Evolutionary conservation across 441 rosid species (phyloP), one percentile per base, ranked within the genome.

Genomic region (Adansonia gregorii): DNA sequence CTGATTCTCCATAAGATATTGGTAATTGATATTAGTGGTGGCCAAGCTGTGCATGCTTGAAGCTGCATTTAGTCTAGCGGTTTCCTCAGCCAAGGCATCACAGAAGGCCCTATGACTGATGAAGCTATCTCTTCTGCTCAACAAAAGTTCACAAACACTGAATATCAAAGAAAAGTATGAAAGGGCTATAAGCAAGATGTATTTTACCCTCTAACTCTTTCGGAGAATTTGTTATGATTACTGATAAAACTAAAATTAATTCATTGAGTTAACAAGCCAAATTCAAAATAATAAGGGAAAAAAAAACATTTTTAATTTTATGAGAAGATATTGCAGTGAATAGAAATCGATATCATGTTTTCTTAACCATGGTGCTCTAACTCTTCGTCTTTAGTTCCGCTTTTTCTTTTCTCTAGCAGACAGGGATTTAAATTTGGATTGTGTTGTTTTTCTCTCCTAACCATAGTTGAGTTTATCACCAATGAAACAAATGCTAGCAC

Each of bases 31-130:
- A 58, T 74, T 71, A 24, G 58, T 74, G 22, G 85, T 72, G 24
- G 84, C 81, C 3, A 85, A 79, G 78, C 74, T 79, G 74, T 73
- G 80, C 60, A 90, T 71, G 78, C 64, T 84, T 27, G 97, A 76
- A 74, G 86, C 86, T 73, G 94, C 97, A 77, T 84, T 93, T 75
- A 95, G 79, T 72, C 95, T 92, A 1, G 97, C 97, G 12, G 98
- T 90, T 85, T 93, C 98, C 85, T 95, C 96, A 0, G 98, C 99
- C 74, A 95, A 88, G 27, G 99, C 99, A 54, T 93, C 98, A 73
- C 99, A 95, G 75, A 95, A 95, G 6, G 99, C 99, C 81, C 99
- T 87, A 46, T 95, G 99, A 3, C 96, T 95, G 45, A 95, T 86
- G 84, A 95, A 95, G 80, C 97, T 95, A 78, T 95, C 99, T 74